These are phyloP conservation scores for Tolypocladium tropicale DNA, from an alignment of 2,329 filamentous ascomycete species.

Conservation along the genomic window DNA sequence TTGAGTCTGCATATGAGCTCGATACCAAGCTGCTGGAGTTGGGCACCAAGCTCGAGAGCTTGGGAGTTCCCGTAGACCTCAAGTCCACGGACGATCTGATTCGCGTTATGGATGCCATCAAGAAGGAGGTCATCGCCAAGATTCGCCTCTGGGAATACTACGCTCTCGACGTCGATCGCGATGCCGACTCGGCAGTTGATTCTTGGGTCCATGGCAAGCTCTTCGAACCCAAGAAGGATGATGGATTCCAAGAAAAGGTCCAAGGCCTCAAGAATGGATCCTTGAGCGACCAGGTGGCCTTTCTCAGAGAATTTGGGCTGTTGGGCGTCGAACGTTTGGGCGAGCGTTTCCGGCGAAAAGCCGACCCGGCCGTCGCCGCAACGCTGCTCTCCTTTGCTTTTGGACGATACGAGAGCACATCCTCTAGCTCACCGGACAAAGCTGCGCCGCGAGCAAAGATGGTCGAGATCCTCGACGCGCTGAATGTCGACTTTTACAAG, in stretches of 20 bases:
- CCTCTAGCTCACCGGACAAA: slow-evolving; percentile 33
- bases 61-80: slow-evolving; percentile 69
- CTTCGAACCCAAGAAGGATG: slow-evolving; percentile 37
- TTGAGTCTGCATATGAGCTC: slow-evolving; percentile 53
- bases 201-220: slow-evolving; percentile 58
- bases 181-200: slow-evolving; percentile 57
- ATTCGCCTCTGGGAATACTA: slow-evolving; percentile 93
- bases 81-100: slow-evolving; percentile 62
- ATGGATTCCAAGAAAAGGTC: slow-evolving; percentile 22
- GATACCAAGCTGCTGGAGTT: slow-evolving; percentile 60
- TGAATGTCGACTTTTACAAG: slow-evolving; percentile 81
- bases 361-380: slow-evolving; percentile 62
- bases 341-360: slow-evolving; percentile 62
- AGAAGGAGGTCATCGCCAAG: slow-evolving; percentile 65
- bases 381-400: slow-evolving; percentile 30
- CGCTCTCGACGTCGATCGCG: slow-evolving; percentile 65
- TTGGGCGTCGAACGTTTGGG: slow-evolving; percentile 64
- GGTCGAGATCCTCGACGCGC: slow-evolving; percentile 60
- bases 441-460: slow-evolving; percentile 43
- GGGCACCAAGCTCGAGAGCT: slow-evolving; percentile 58
- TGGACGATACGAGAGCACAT: slow-evolving; percentile 53
- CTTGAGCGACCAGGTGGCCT: slow-evolving; percentile 45
- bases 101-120: slow-evolving; percentile 74
- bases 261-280: slow-evolving; percentile 35
- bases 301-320: slow-evolving; percentile 60